Conservation (phyloP, 192 early-diverging fungal genomes). For the Linnemannia zychae region DNA sequence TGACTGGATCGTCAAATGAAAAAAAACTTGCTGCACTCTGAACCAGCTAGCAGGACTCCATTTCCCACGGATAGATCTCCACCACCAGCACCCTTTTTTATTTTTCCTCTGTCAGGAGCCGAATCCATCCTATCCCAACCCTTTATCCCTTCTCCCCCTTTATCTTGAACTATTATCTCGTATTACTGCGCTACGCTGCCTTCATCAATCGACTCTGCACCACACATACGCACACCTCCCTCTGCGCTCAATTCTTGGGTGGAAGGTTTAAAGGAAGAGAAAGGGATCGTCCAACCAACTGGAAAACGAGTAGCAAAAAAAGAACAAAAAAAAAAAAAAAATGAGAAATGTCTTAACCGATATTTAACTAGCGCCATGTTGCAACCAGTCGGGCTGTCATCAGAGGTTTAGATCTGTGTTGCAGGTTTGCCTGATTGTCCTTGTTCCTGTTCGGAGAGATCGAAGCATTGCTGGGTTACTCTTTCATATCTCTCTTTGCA, state of each 20-base stretch:
- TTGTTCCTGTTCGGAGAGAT: conserved; percentile 14
- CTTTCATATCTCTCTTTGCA: not conserved
- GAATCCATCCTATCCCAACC: not conserved
- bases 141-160: not conserved
- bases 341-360: conserved; percentile 41
- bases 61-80: not conserved
- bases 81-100: not conserved
- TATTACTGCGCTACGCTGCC: not conserved
- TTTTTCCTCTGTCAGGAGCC: not conserved
- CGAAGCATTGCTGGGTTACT: not conserved
- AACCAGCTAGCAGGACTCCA: not conserved
- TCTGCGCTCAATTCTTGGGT: not conserved
- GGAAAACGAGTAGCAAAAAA: not conserved
- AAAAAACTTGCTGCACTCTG: not conserved
- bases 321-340: not conserved
- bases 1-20: not conserved
- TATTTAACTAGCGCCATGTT: conserved; percentile 33
- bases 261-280: not conserved
- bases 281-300: not conserved
- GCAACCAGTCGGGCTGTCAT: conserved; percentile 21
- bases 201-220: not conserved
- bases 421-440: conserved; percentile 1
- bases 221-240: not conserved
- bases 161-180: not conserved
- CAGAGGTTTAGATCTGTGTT: conserved; percentile 5